phyloP scores from a whole-genome alignment of 768 basidiomycete genomes.

The Cantharellus anzutake region DNA sequence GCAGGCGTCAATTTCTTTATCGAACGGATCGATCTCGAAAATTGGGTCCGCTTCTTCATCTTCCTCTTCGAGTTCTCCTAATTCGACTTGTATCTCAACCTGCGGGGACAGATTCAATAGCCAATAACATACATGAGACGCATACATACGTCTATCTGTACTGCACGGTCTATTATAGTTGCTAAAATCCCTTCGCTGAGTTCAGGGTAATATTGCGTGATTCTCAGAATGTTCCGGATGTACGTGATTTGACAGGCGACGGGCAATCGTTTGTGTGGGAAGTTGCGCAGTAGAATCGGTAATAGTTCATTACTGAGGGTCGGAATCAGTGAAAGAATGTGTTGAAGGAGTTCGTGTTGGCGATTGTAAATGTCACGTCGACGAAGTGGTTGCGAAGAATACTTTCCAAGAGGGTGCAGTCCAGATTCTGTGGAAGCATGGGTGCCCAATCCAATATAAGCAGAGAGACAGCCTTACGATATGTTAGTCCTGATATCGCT shows the following conservation, averaged over 20 bases:
- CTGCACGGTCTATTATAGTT: conserved; percentile 79
- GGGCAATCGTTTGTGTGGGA: conserved; percentile 85
- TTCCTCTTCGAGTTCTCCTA: conserved; percentile 16
- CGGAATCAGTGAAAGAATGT: conserved; percentile 78
- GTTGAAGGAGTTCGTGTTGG: conserved; percentile 65
- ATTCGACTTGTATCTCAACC: conserved; percentile 24
- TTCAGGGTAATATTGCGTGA: conserved; percentile 79
- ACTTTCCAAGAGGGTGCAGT: conserved; percentile 42
- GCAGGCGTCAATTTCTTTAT: conserved; percentile 30
- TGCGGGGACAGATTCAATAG: neutral
- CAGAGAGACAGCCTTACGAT: conserved; percentile 39
- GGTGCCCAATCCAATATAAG: neutral
- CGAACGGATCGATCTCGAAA: conserved; percentile 74
- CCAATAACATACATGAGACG: neutral
- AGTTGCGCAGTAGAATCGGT: conserved; percentile 64
- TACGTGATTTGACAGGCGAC: conserved; percentile 68
- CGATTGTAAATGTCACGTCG: conserved; percentile 72
- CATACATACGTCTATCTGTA: conserved; percentile 77
- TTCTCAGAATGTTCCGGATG: conserved; percentile 68
- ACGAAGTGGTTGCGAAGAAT: conserved; percentile 50
- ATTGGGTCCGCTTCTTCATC: conserved; percentile 16
- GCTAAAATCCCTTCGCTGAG: conserved; percentile 63
- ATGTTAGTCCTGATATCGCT: conserved; percentile 71
- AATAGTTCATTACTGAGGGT: conserved; percentile 76
- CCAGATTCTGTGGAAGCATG: conserved; percentile 41